Base-by-base conservation (phyloP, 495 filamentous ascomycete species). In the Neurospora pannonica region DNA sequence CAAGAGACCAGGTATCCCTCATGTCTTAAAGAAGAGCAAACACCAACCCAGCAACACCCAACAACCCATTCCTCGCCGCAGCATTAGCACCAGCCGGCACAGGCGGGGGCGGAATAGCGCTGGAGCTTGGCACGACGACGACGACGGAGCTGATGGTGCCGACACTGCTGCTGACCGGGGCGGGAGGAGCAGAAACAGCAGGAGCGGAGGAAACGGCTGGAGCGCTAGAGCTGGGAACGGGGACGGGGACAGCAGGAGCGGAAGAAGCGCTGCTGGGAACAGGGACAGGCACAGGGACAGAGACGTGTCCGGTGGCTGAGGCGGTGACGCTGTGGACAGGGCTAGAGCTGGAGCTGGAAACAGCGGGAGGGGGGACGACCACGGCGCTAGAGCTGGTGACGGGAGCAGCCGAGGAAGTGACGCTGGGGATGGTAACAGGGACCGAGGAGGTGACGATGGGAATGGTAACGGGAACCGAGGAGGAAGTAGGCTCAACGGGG, bases 401-500 rank as follows among this genome's bases (percentile, higher is more conserved):
- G 28, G 54, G 11, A 62, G 54, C 28, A 62, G 54, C 54, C 15
- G 54, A 62, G 54, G 43, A 48, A 21, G 54, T 62, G 6, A 62
- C 28, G 15, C 4, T 31, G 13, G 54, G 54, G 1, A 62, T 62
- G 28, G 54, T 62, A 9, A 62, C 54, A 19, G 54, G 54, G 6
- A 31, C 54, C 54, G 54, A 62, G 5, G 54, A 62, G 21, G 28
- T 34, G 15, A 62, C 6, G 28, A 3, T 34, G 28, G 21, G 21
- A 2, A 62, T 72, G 36, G 43, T 37, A 21, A 71, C 73, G n/a
- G 74, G 70, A 7, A 72, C 70, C 21, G 54, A 67, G 24, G 54
- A 62, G 37, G 38, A 37, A 70, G 71, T 48, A 69, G 71, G 42
- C 79, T 82, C 75, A 60, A 89, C 87, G 38, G 90, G 88, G 77